Conservation (phyloP, 257 asterid species). For the Phtheirospermum japonicum region DNA sequence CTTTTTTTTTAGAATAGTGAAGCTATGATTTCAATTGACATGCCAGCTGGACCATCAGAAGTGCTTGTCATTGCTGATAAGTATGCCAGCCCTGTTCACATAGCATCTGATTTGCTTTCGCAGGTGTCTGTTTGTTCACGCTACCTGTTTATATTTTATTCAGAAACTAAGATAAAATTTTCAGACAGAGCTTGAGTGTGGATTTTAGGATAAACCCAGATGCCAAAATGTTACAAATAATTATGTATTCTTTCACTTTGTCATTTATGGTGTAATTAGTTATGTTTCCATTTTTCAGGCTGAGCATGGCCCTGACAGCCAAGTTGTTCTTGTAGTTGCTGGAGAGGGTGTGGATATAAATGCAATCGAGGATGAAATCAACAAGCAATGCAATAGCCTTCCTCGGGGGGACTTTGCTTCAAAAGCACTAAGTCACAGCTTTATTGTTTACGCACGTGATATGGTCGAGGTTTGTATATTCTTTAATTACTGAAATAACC, state of each 20-base stretch:
- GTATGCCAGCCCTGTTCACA: constrained; percentile 80
- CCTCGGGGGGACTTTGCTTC: constrained; percentile 87
- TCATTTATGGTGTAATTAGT: constrained; percentile 4
- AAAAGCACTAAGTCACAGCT: constrained; percentile 89
- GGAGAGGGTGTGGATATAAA: constrained; percentile 75
- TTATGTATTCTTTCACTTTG: neutral
- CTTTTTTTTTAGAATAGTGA: constrained; percentile 78
- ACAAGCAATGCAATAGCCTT: constrained; percentile 75
- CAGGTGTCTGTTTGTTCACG: constrained; percentile 50
- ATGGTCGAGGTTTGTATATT: too few relatives aligned
- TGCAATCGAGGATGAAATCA: constrained; percentile 68
- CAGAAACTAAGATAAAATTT: constrained; percentile 4
- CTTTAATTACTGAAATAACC: neutral
- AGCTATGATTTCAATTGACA: constrained; percentile 95
- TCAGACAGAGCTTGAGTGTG: neutral
- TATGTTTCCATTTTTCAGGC: constrained; percentile 50
- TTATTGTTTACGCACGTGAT: constrained; percentile 68
- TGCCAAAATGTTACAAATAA: neutral
- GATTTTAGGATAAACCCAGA: constrained; percentile 17
- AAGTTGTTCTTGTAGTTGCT: constrained; percentile 89
- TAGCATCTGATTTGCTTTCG: constrained; percentile 95
- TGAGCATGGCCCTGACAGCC: constrained; percentile 99
- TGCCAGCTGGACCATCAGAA: constrained; percentile 99
- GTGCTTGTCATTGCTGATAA: constrained; percentile 94
- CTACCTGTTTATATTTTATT: constrained; percentile 14